Base-by-base conservation (phyloP, 2,329 filamentous ascomycete genomes). In the Ascochyta clinopodiicola region DNA sequence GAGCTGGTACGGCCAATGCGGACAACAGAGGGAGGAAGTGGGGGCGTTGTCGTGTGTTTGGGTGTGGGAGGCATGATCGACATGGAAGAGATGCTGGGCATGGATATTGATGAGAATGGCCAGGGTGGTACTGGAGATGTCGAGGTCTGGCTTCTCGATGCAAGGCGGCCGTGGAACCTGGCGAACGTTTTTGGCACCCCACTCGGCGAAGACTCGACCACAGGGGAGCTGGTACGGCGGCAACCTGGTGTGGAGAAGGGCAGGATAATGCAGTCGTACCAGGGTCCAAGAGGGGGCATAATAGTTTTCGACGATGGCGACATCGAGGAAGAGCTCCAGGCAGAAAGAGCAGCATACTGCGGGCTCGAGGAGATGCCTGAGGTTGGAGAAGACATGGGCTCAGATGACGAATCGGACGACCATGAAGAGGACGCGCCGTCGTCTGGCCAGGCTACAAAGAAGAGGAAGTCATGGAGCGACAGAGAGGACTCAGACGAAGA, bases 291-390 rank as follows among this genome's bases (percentile, higher is more conserved):
- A 69, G 94, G 94, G 17, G 95, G 95, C 0, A 90, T 99, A 37
- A 86, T 99, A 57, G 92, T 97, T 2, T 96, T 95, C 73, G 95
- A 98, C 70, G 95, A 98, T 71, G 95, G 94, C 1, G 95, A 99
- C 73, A 93, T 99, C 45, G 90, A 94, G 63, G 90, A 94, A 63
- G 90, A 93, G 31, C 79, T 99, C 31, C 77, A 76, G 12, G 79
- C 79, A 1, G 92, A 98, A 76, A 84, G 86, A 64, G 87, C 91
- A 56, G 93, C 95, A 35, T 98, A 96, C 70, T 85, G 90, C 61
- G 88, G 89, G n/a, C 79, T 98, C 46, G 81, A 91, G 40, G 89
- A 92, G 59, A 98, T 99, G 92, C 94, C 93, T 1, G 91, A 96
- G 42, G 79, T 96, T 43, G 91, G 91, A 35, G 91, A 95, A 29